Evolutionary conservation across 352 stramenopile species (phyloP).

Genomic region (Phytophthora ohioensis): DNA sequence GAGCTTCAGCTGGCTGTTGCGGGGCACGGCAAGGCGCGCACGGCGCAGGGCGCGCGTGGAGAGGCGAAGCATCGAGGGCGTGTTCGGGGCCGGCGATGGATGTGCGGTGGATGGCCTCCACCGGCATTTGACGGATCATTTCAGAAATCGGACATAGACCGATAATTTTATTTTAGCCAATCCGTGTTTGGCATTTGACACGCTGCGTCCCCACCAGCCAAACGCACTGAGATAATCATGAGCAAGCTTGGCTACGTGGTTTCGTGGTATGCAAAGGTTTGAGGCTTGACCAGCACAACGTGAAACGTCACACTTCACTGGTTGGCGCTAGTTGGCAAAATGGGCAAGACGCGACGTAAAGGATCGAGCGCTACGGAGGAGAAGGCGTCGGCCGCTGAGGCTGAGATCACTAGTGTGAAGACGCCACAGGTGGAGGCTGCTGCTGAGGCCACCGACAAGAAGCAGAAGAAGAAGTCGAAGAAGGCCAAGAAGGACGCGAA

Average conservation of each 20-base stretch:
- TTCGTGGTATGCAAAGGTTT: slow-evolving; percentile 20
- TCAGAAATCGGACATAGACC: slow-evolving; percentile 34
- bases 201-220: slow-evolving; percentile 51
- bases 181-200: slow-evolving; percentile 26
- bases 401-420: slow-evolving; percentile 19
- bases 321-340: slow-evolving; percentile 38
- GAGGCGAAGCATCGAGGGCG: slow-evolving; percentile 43
- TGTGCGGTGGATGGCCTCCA: slow-evolving; percentile 23
- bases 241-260: slow-evolving; percentile 23
- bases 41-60: slow-evolving; percentile 36
- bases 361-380: slow-evolving; percentile 22
- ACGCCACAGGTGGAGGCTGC: slow-evolving; percentile 13
- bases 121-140: slow-evolving; percentile 24
- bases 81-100: slow-evolving; percentile 12
- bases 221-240: slow-evolving; percentile 24
- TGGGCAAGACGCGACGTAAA: slow-evolving; percentile 48
- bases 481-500: slow-evolving; percentile 46
- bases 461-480: slow-evolving; percentile 48
- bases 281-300: not conserved
- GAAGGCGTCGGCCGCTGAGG: slow-evolving; percentile 25
- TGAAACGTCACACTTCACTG: slow-evolving; percentile 56
- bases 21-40: slow-evolving; percentile 24
- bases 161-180: slow-evolving; percentile 31
- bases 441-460: slow-evolving; percentile 21
- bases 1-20: slow-evolving; percentile 15